Percentiles rank a stretch among this genome's conserved stretches.
These are phyloP conservation scores for Xylariaceae sp. DNA, from an alignment of 2,329 filamentous ascomycete species.

Conservation along the genomic window DNA sequence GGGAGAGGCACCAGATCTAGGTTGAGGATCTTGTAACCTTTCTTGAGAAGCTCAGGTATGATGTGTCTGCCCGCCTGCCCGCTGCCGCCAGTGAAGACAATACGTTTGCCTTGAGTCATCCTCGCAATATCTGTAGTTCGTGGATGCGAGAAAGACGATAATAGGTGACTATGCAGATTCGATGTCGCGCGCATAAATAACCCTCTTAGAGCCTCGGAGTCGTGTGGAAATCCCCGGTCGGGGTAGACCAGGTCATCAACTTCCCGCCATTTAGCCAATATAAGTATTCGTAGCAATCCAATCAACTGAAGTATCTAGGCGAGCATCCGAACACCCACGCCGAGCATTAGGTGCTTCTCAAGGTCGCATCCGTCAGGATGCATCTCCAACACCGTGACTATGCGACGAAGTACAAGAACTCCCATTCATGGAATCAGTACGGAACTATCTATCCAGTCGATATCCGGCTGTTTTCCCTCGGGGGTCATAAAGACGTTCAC, in stretches of 20 bases:
- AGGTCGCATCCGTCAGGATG: no score
- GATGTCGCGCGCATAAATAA: neutral
- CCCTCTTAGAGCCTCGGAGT: no score
- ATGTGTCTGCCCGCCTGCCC: constrained; percentile 35
- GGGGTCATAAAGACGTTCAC: constrained; percentile 23
- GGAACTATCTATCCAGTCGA: constrained; percentile 22
- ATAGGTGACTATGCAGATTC: neutral
- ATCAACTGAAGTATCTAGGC: no score
- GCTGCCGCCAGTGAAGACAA: constrained; percentile 35
- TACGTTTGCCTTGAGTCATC: constrained; percentile 19
- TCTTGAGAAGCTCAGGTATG: constrained; percentile 28
- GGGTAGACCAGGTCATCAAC: no score
- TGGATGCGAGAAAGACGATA: neutral
- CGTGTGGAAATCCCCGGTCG: no score
- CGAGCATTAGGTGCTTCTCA: no score
- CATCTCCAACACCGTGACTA: no score
- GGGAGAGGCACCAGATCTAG: constrained; percentile 32
- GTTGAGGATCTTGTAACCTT: constrained; percentile 32
- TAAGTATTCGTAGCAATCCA: no score
- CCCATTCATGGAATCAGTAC: neutral
- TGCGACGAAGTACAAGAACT: no score
- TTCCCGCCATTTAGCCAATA: no score
- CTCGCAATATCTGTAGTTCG: neutral
- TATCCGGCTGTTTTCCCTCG: constrained; percentile 18
- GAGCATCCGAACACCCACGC: no score